A percentile compares a stretch with the other conserved stretches of the same genome.
Evolutionary conservation across 306 rosid species (phyloP).

Genomic region (Sicyos baderoa): DNA sequence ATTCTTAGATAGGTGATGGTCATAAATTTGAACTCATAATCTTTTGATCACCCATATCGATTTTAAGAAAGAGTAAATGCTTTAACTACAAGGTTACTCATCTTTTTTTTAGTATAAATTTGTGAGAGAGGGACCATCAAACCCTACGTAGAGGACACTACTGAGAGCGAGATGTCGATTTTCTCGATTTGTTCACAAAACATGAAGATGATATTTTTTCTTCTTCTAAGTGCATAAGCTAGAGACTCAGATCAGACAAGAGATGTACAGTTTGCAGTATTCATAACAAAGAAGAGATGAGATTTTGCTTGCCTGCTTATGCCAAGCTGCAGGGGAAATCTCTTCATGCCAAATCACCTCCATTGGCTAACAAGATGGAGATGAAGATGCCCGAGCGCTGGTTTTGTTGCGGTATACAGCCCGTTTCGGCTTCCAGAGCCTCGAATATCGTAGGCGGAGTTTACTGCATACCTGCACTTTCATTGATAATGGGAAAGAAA

Average conservation of each 20-base stretch:
- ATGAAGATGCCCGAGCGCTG: neutral
- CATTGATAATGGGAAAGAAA: neutral
- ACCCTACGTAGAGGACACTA: too few relatives aligned
- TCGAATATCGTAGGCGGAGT: too few relatives aligned
- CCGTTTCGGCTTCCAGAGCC: neutral
- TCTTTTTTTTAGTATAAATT: neutral
- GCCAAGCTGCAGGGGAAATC: neutral
- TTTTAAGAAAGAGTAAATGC: too few relatives aligned
- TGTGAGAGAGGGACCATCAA: neutral
- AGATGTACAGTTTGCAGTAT: too few relatives aligned
- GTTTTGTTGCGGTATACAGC: neutral
- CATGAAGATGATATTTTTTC: neutral
- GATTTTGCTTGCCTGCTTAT: neutral
- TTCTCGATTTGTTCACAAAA: slow-evolving; percentile 5
- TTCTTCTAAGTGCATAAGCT: neutral
- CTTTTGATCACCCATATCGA: too few relatives aligned
- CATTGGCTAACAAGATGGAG: neutral
- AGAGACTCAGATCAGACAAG: neutral
- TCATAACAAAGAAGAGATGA: neutral
- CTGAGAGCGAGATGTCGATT: too few relatives aligned
- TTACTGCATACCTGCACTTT: neutral
- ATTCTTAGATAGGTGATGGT: too few relatives aligned
- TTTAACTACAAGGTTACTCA: neutral
- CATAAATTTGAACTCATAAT: too few relatives aligned
- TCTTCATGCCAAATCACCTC: neutral